Base-by-base conservation (phyloP, 208 protist genomes). In the Trypanosoma platydactyli region DNA sequence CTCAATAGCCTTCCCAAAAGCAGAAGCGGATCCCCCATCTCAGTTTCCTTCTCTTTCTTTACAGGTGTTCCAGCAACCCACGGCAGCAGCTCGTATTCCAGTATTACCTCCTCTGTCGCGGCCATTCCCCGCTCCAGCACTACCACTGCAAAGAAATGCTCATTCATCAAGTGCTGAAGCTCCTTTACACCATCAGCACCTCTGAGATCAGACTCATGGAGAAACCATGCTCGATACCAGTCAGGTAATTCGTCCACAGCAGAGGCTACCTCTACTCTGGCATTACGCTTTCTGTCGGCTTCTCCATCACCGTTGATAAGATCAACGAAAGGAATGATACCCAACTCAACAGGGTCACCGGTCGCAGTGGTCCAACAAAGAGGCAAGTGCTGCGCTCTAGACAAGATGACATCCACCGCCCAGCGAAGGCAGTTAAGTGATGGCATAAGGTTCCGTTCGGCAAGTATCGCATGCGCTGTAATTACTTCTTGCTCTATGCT, bases 241-340 rank as follows among this genome's bases (percentile, higher is more conserved):
- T 61, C 24, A 15, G 90, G 90, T 12, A 96, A 68, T 42, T 89
- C 79, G 5, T 90, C 82, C 6, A 83, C 46, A 1, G 73, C 56
- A 27, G 76, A 58, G 22, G 86, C 88, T 22, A 92, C 45, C 64
- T 96, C 90, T 12, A 96, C 69, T 29, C 48, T 53, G 0, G 87
- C 88, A 59, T 96, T 96, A 7, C 65, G 71, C 15, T 77, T 79
- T 9, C 84, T 40, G 5, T 72, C 57, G 35, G 27, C 41, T 25
- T 68, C 68, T 53, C 88, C 82, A 3, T 79, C 46, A 7, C 78
- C 83, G 66, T 94, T 96, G 27, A 94, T 70, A 27, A 92, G 64
- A 52, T 96, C 90, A 12, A 91, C 24, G 64, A 87, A 94, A 40
- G 90, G 90, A 33, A 89, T 75, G 27, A 95, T 80, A n/a, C 79